Evolutionary conservation across 306 rosid species (phyloP).

Genomic region (Vigna reflexopilosa): DNA sequence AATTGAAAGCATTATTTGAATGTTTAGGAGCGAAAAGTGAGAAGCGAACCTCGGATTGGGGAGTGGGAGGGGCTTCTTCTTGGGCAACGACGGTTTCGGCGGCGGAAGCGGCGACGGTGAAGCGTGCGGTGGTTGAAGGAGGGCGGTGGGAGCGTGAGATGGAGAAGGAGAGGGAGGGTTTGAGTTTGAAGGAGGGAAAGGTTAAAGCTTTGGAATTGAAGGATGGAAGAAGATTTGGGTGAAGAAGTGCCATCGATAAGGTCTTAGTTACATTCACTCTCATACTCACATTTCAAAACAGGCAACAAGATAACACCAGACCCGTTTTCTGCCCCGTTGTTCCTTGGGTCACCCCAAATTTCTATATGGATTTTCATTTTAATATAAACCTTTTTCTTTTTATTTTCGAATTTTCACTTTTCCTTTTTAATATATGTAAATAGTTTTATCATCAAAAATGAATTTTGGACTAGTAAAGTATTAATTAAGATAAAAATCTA

Average conservation of each 20-base stretch:
- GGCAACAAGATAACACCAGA: background rate
- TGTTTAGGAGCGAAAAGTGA: background rate
- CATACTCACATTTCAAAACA: background rate
- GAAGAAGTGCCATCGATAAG: constrained; percentile 54
- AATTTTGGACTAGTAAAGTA: too few species aligned
- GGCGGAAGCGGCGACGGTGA: constrained; percentile 44
- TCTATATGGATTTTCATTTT: background rate
- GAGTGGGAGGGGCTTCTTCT: constrained; percentile 45
- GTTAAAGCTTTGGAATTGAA: constrained; percentile 46
- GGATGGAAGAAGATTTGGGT: constrained; percentile 50
- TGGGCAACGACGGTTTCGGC: constrained; percentile 54
- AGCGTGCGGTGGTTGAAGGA: constrained; percentile 13
- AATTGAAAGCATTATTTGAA: background rate
- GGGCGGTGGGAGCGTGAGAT: constrained; percentile 19
- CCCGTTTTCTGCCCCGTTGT: background rate
- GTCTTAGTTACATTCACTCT: constrained; percentile 18
- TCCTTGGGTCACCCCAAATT: background rate
- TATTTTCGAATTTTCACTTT: too few species aligned
- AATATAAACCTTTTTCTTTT: too few species aligned
- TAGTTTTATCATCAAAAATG: too few species aligned
- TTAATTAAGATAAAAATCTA: too few species aligned
- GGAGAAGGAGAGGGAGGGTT: constrained; percentile 35
- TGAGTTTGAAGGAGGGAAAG: constrained; percentile 42
- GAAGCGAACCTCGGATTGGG: constrained; percentile 44
- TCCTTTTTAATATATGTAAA: too few species aligned